Conservation (phyloP, 129 eudicot species). For the Tanacetum coccineum region DNA sequence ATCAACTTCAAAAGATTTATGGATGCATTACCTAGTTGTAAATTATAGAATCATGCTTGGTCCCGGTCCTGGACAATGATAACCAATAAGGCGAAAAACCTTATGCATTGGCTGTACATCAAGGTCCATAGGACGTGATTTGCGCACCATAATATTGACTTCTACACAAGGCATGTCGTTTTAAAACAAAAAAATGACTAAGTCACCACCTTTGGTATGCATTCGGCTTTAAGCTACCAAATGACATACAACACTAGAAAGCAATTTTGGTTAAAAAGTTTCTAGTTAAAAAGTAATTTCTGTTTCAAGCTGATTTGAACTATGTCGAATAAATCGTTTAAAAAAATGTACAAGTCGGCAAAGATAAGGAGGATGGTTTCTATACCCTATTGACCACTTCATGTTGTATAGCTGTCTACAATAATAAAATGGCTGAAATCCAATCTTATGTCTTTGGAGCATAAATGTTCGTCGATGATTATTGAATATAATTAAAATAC, state of each 20-base stretch:
- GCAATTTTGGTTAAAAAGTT: no score
- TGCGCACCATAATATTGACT: no score
- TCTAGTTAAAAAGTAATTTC: no score
- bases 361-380: constrained; percentile 15
- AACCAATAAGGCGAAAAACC: neutral
- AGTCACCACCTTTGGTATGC: no score
- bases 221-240: no score
- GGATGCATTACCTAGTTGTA: no score
- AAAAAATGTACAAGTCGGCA: neutral
- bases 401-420: constrained; percentile 10
- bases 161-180: neutral
- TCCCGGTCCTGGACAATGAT: neutral
- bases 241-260: no score
- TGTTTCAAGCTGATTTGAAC: no score
- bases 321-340: neutral
- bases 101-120: constrained; percentile 6
- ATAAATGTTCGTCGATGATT: constrained; percentile 1
- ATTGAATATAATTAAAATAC: neutral
- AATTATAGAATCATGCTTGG: neutral
- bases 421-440: neutral
- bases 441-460: neutral
- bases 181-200: no score
- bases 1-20: constrained; percentile 22
- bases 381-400: constrained; percentile 8
- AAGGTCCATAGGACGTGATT: neutral